phyloP scores from a whole-genome alignment of 2,329 filamentous ascomycete species.

The Talaromyces sp. region DNA sequence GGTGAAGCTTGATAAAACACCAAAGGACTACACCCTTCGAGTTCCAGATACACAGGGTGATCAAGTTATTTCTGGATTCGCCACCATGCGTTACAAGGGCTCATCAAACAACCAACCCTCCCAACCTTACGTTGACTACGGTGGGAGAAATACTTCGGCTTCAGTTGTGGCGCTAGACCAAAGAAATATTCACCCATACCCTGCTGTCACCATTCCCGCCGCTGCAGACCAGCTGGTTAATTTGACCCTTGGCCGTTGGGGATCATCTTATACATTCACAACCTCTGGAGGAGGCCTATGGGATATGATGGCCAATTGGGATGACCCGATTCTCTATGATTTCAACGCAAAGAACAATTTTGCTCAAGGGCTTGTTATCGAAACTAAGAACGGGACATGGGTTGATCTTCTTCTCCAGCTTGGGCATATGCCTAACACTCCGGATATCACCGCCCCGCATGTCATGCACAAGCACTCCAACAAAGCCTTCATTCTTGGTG shows the following conservation, averaged over 20 bases:
- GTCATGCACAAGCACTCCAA: conserved; percentile 67
- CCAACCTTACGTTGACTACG: conserved; percentile 37
- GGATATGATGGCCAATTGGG: conserved; percentile 26
- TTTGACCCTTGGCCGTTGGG: conserved; percentile 22
- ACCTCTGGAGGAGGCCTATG: conserved; percentile 12
- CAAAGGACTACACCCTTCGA: conserved; percentile 17
- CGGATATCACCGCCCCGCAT: conserved; percentile 54
- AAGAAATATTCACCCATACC: conserved; percentile 11
- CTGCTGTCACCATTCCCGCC: conserved; percentile 11
- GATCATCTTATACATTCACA: conserved; percentile 15
- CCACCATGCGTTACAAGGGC: conserved; percentile 48
- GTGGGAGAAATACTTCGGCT: conserved; percentile 18
- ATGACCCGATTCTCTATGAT: conserved; percentile 38
- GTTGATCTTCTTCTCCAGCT: conserved; percentile 49
- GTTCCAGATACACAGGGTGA: conserved; percentile 41
- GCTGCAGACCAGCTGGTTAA: conserved; percentile 52
- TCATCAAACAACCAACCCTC: conserved; percentile 25
- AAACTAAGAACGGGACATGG: conserved; percentile 54
- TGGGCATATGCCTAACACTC: conserved; percentile 36
- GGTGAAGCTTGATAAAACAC: conserved; percentile 25
- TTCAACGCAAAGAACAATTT: conserved; percentile 29
- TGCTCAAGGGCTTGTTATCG: conserved; percentile 44
- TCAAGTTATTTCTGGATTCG: conserved; percentile 58
- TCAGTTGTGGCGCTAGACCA: conserved; percentile 13
- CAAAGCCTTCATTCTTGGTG: conserved; percentile 53